Conservation (phyloP, 1,284 basidiomycete genomes). For the Fistulina hepatica region DNA sequence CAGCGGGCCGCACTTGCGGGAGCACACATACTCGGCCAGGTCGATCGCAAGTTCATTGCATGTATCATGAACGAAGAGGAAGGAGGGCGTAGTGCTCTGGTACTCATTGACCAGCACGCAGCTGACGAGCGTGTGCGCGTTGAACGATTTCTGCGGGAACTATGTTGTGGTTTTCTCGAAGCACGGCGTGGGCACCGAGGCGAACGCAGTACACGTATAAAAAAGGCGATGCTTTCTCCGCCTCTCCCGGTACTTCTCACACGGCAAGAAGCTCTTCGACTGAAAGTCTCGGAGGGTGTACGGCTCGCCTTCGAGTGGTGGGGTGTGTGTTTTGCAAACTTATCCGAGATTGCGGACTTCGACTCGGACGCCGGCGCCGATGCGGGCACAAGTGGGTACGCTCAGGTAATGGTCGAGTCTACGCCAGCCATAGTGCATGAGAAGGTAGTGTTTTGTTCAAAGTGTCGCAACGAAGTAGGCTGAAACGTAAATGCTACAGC, state of each 20-base stretch:
- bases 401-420: conserved; percentile 44
- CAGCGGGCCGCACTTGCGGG: conserved; percentile 38
- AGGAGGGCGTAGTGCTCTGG: conserved; percentile 31
- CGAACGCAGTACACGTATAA: conserved; percentile 9
- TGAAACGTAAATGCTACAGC: conserved; percentile 26
- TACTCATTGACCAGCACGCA: conserved; percentile 91
- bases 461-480: conserved; percentile 6
- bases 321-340: conserved; percentile 53
- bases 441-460: conserved; percentile 38
- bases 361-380: conserved; percentile 21
- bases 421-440: conserved; percentile 58
- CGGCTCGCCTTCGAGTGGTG: conserved; percentile 50
- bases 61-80: conserved; percentile 37
- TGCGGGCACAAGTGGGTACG: conserved; percentile 32
- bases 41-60: conserved; percentile 84
- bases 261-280: conserved; percentile 42
- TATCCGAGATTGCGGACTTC: conserved; percentile 13
- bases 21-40: conserved; percentile 64
- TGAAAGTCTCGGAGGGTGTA: conserved; percentile 32
- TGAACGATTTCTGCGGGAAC: conserved; percentile 65
- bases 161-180: conserved; percentile 54
- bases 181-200: conserved; percentile 17
- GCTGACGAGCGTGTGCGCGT: conserved; percentile 88
- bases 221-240: conserved; percentile 36
- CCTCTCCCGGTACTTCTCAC: conserved; percentile 53